Conservation (phyloP, 148 eudicot genomes). For the Camellia lanceoleosa region DNA sequence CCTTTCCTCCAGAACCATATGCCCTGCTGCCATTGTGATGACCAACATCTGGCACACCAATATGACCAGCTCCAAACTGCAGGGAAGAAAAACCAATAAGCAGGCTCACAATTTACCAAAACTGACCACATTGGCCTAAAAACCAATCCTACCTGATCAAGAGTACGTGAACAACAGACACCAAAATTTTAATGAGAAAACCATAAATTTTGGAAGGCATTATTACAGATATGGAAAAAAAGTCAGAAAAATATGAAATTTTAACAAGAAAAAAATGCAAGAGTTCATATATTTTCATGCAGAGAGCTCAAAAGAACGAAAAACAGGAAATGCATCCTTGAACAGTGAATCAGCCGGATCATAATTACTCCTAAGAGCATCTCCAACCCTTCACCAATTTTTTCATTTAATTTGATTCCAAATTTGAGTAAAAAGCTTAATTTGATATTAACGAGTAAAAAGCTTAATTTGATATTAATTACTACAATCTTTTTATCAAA, state of each 20-base stretch:
- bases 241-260: not conserved
- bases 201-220: not conserved
- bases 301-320: not conserved
- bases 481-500: no score
- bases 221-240: not conserved
- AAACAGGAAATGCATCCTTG: not conserved
- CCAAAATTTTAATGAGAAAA: not conserved
- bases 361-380: not conserved
- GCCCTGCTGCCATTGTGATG: conserved; percentile 46
- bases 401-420: no score
- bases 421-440: no score
- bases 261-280: not conserved
- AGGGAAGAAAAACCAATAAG: conserved; percentile 14
- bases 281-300: not conserved
- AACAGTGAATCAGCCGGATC: not conserved
- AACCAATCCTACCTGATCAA: not conserved
- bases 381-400: no score
- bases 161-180: not conserved
- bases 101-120: not conserved
- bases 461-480: no score
- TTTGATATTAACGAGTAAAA: no score
- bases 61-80: conserved; percentile 50
- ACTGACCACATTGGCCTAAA: not conserved
- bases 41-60: conserved; percentile 32
- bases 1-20: conserved; percentile 37